These are phyloP conservation scores for Excoecaria cochinchinensis DNA, from an alignment of 345 rosid genomes.

Conservation along the genomic window DNA sequence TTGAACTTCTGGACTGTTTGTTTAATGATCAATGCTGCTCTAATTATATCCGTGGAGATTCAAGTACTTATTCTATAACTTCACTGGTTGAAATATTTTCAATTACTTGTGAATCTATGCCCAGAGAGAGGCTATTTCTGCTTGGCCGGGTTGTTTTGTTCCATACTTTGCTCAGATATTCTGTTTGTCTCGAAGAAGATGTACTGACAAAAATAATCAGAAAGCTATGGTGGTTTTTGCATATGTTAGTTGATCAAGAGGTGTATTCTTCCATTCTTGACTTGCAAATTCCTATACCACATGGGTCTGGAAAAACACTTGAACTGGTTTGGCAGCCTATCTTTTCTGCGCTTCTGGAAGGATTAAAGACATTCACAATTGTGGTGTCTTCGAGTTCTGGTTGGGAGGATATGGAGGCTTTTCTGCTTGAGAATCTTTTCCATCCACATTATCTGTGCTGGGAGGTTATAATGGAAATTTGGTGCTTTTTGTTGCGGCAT, in stretches of 20 bases:
- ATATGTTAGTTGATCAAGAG: constrained; percentile 51
- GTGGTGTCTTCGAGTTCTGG: constrained; percentile 55
- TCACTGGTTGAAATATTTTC: constrained; percentile 53
- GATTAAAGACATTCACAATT: constrained; percentile 70
- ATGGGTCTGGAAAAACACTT: constrained; percentile 48
- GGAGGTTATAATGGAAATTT: constrained; percentile 77
- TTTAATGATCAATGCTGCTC: constrained; percentile 40
- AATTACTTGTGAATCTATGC: constrained; percentile 37
- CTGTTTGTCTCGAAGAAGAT: constrained; percentile 49
- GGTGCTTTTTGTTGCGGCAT: constrained; percentile 73
- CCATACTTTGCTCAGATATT: constrained; percentile 55
- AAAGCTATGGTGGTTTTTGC: constrained; percentile 73
- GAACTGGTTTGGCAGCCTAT: constrained; percentile 66
- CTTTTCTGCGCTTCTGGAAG: constrained; percentile 56
- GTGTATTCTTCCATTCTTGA: constrained; percentile 63
- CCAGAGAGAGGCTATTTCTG: constrained; percentile 34
- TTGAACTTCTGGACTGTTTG: constrained; percentile 61
- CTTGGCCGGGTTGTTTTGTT: constrained; percentile 59
- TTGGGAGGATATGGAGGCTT: constrained; percentile 62
- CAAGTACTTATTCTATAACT: constrained; percentile 22
- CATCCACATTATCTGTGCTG: constrained; percentile 85
- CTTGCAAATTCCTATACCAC: constrained; percentile 55
- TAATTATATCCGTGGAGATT: constrained; percentile 27
- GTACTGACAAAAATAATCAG: constrained; percentile 42
- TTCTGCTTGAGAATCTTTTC: constrained; percentile 71